Evolutionary conservation across 257 asterid genomes (phyloP), one percentile per base, ranked within the genome.

Genomic region (Forsythia suspensa): DNA sequence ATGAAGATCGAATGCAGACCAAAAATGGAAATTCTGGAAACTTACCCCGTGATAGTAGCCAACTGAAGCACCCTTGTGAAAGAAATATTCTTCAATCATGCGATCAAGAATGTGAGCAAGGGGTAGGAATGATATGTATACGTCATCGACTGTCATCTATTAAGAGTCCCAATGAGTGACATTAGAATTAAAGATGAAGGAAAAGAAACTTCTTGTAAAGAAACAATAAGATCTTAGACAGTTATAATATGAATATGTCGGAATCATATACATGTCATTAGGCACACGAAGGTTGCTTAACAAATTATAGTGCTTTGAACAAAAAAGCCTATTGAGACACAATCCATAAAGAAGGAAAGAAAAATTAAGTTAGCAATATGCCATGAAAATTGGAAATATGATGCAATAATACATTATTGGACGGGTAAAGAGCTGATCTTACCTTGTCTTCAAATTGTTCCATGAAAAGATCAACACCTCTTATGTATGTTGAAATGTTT

Each of bases 41-140:
- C 87, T 83, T 73, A 95, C 99, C 86, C 99, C 99, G 8, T 95
- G 99, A 81, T 85, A 95, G 86, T 92, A 95, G 85, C 99, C 99
- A 79, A 95, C 97, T 42, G 97, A 89, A 84, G 99, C 99, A 81
- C 98, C 99, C 84, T 91, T 95, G 84, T 87, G 94, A 84, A 95
- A 93, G 91, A 95, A 95, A 84, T 89, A 93, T 82, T 95, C 99
- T 86, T 95, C 99, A 46, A 95, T 95, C 97, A 93, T 89, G 83
- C 97, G 97, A 80, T 95, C 99, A 83, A 95, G 99, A 84, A 95
- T 89, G 89, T 95, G 99, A 77, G 99, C 99, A 40, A 95, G 97
- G 65, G 99, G 99, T 18, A 95, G 88, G 86, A 95, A 95, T 5
- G 99, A 95, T 88, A 95, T 95, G 85, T 95, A 95, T 70, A 95